These are phyloP conservation scores for Xylariaceae sp. DNA, from an alignment of 2,329 filamentous ascomycete species.

Conservation along the genomic window DNA sequence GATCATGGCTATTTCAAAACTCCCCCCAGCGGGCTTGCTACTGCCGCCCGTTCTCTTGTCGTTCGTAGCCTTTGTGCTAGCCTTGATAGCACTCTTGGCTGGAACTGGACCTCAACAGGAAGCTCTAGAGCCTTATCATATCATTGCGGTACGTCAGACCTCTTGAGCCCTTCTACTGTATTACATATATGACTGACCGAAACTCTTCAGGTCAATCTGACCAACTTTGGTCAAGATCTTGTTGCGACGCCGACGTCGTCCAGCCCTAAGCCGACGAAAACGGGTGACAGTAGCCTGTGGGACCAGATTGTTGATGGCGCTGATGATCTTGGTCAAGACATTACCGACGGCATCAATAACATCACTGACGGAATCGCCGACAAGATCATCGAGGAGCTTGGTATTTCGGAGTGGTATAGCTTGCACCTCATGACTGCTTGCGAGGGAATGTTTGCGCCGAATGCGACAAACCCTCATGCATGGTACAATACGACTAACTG, in stretches of 20 bases:
- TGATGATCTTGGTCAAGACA: conserved; percentile 42
- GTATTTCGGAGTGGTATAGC: conserved; percentile 59
- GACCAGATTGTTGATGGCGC: conserved; percentile 35
- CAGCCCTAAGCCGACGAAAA: conserved; percentile 33
- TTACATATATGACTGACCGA: background rate
- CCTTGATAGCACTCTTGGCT: conserved; percentile 47
- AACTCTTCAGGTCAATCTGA: conserved; percentile 48
- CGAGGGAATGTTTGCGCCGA: conserved; percentile 54
- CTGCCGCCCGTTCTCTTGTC: conserved; percentile 45
- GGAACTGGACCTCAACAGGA: conserved; percentile 46
- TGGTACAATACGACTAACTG: conserved; percentile 55
- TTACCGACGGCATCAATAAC: conserved; percentile 49
- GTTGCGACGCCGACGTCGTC: conserved; percentile 40
- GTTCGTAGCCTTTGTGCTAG: conserved; percentile 45
- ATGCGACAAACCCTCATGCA: conserved; percentile 46
- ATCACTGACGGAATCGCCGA: conserved; percentile 50
- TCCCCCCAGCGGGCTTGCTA: conserved; percentile 29
- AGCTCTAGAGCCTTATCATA: conserved; percentile 48
- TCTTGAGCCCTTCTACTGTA: background rate
- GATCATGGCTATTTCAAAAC: conserved; percentile 22
- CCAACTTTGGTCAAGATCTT: conserved; percentile 48
- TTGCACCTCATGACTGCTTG: conserved; percentile 57
- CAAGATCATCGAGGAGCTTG: conserved; percentile 50
- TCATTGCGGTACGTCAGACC: conserved; percentile 45
- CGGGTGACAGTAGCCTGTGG: conserved; percentile 33